A percentile compares a stretch with the other conserved stretches of the same genome.
These are phyloP conservation scores for Amyloporia xantha DNA, from an alignment of 768 basidiomycete genomes.

Conservation along the genomic window DNA sequence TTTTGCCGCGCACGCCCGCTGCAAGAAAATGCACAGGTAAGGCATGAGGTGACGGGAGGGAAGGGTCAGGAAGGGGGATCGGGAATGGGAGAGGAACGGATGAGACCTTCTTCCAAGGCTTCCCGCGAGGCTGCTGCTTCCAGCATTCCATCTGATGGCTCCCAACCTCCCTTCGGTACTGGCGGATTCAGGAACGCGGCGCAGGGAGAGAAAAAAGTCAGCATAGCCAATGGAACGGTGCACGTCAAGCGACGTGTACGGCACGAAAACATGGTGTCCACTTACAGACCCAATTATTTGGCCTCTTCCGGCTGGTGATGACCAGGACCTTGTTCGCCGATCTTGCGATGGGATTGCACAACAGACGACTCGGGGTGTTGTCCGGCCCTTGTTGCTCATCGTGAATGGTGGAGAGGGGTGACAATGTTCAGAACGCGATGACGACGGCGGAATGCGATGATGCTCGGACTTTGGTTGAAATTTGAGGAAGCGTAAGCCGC, in stretches of 20 bases:
- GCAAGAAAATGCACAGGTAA: constrained; percentile 27
- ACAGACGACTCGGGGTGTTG: constrained; percentile 80
- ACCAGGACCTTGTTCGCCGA: constrained; percentile 73
- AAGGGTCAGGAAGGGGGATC: constrained; percentile 36
- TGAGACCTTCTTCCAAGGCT: constrained; percentile 95
- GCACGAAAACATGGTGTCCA: constrained; percentile 24
- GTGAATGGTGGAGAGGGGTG: constrained; percentile 5
- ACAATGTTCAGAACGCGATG: neutral
- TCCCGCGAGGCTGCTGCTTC: constrained; percentile 88
- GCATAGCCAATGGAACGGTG: constrained; percentile 5
- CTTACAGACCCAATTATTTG: constrained; percentile 85
- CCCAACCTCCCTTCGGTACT: constrained; percentile 96
- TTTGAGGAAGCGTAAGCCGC: neutral
- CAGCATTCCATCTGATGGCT: constrained; percentile 70
- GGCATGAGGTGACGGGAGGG: constrained; percentile 20
- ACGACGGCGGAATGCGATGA: constrained; percentile 3
- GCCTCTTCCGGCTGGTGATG: constrained; percentile 78
- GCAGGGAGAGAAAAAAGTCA: constrained; percentile 9
- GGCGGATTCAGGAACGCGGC: constrained; percentile 7
- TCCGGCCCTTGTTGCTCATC: constrained; percentile 66
- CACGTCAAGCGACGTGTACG: too few species aligned
- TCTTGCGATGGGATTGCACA: constrained; percentile 79
- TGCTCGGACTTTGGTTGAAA: neutral
- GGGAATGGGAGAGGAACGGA: constrained; percentile 71
- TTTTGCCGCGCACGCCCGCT: constrained; percentile 86